phyloP scores from a whole-genome alignment of 805 yeast genomes.

The Maudiozyma bulderi region DNA sequence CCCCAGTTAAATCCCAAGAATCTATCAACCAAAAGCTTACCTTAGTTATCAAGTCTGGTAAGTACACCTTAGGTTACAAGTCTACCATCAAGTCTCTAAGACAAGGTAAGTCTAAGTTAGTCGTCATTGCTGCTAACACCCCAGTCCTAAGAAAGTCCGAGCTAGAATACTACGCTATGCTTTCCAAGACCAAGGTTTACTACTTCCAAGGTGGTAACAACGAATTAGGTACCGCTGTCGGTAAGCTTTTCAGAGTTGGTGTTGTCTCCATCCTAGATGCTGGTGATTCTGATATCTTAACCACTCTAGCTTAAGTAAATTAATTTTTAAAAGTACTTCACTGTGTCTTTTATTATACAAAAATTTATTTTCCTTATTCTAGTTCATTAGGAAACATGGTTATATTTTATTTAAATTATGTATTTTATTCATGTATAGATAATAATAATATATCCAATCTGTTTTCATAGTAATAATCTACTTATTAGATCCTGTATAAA shows the following conservation, averaged over 20 bases:
- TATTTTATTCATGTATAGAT: neutral
- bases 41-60: constrained; percentile 97
- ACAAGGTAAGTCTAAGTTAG: constrained; percentile 97
- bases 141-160: constrained; percentile 99
- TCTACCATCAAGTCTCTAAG: constrained; percentile 96
- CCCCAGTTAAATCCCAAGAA: constrained; percentile 88
- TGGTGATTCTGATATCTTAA: constrained; percentile 98
- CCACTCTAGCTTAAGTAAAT: constrained; percentile 39
- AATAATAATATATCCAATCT: too few species aligned
- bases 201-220: constrained; percentile 99
- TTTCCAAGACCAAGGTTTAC: constrained; percentile 91
- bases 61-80: constrained; percentile 99
- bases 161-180: constrained; percentile 99
- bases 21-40: constrained; percentile 97
- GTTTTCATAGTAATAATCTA: too few species aligned
- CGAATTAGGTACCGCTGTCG: constrained; percentile 99
- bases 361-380: neutral
- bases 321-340: constrained; percentile 1
- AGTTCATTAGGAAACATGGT: neutral
- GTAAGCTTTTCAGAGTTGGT: constrained; percentile 99
- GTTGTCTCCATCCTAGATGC: constrained; percentile 92
- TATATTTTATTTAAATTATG: neutral
- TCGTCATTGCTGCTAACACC: constrained; percentile 97
- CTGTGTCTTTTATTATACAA: neutral
- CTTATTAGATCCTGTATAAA: too few species aligned